phyloP scores from a whole-genome alignment of 176 grass and related monocot species.

The Phyllostachys edulis region DNA sequence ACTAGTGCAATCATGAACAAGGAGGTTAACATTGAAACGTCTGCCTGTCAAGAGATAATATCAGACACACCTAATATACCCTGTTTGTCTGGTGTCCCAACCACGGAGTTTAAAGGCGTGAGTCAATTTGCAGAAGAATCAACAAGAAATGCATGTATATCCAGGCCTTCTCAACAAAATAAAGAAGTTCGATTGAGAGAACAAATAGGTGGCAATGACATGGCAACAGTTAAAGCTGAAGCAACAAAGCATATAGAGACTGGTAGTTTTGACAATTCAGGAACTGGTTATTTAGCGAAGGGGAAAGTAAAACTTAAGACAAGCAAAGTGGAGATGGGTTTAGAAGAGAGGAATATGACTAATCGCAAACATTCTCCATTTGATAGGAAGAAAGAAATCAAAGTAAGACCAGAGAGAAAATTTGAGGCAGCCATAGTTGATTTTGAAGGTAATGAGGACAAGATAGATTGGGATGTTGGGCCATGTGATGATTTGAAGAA shows the following conservation, averaged over 20 bases:
- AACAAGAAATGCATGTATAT: conserved; percentile 21
- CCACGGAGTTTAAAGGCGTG: conserved; percentile 2
- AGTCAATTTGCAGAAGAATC: conserved; percentile 33
- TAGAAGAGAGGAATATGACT: conserved; percentile 31
- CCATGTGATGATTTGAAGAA: conserved; percentile 36
- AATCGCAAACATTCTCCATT: conserved; percentile 27
- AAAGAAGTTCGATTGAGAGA: conserved; percentile 17
- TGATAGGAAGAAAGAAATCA: conserved; percentile 55
- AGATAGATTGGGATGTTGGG: conserved; percentile 38
- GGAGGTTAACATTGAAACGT: conserved; percentile 24
- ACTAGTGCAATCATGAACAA: conserved; percentile 16
- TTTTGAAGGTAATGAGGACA: conserved; percentile 42
- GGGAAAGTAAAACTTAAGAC: conserved; percentile 42
- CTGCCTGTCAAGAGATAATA: conserved; percentile 26
- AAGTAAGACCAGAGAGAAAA: conserved; percentile 37
- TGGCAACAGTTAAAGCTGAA: conserved; percentile 34
- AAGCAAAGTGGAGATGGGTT: conserved; percentile 33
- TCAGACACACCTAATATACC: conserved; percentile 26
- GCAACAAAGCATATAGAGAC: conserved; percentile 34
- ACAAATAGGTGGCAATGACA: conserved; percentile 12
- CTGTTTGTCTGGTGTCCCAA: not conserved
- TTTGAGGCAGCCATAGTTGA: conserved; percentile 40
- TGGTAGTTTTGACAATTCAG: conserved; percentile 39
- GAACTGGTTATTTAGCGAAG: conserved; percentile 12
- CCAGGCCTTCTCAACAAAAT: conserved; percentile 26